Base-by-base conservation (phyloP, 768 basidiomycete genomes). In the Lentinula detonsa region DNA sequence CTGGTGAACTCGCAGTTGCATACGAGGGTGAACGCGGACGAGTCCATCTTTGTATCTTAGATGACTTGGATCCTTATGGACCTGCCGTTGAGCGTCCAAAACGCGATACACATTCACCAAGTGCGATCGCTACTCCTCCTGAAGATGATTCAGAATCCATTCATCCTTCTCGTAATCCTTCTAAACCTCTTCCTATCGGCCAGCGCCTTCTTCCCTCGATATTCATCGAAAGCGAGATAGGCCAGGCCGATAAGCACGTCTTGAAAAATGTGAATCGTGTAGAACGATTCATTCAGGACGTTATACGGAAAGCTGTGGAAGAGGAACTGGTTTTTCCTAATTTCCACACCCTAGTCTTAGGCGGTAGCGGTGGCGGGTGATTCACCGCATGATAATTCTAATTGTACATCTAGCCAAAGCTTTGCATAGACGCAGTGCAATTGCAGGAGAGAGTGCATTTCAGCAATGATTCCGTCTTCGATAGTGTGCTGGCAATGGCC, bases 281-380 rank as follows among this genome's bases (percentile, higher is more conserved):
- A 11, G 96, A 99, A 73, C 80, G 88, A 37, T 98, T 98, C 72
- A 93, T 98, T 55, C 90, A 95, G 71, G 95, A 98, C 68, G 92
- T 96, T 37, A 89, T 98, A 63, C 84, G 96, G 62, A 98, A 92
- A 72, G 95, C 94, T 1, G 75, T 99, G 49, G 95, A 97, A 71
- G 96, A 97, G 68, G 95, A 97, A 74, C 80, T 98, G 16, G 93
- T 97, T 5, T 98, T 95, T 73, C 95, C 95, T 21, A 97, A 96
- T 71, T 98, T 93, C 72, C 93, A 95, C 74, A 95, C 94, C 0
- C 68, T 87, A 61, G 69, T 88, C 18, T 76, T 85, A 74, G 78
- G 75, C 0, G 63, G 62, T 62, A 45, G 21, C 4, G 33, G n/a
- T 31, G 57, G 46, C 46, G 18, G 31, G 10, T 21, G 33, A 53